Base-by-base conservation (phyloP, 352 stramenopile species). In the Globisporangium emineosum region DNA sequence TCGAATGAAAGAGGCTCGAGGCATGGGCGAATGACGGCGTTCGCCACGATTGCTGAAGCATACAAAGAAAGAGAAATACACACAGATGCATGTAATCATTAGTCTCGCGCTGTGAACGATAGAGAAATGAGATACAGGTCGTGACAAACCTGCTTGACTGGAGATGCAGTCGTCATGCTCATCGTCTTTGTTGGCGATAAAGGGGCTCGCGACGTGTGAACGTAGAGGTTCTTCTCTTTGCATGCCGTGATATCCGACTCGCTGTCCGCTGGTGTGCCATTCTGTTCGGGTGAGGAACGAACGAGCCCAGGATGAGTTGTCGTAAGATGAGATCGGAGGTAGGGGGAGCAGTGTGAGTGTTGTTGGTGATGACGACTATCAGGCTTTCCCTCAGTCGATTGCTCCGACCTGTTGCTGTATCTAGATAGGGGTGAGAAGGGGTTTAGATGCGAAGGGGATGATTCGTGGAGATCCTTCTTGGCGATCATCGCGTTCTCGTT, bases 401-500 rank as follows among this genome's bases (percentile, higher is more conserved):
- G 19, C n/a, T 58, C 30, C 9, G 19, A 2, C n/a, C 17, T 40
- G 12, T 13, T 61, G 27, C 13, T 47, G 57, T 19, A 23, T 52
- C 50, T 32, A 15, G 10, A 27, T 1, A 23, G 57, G 33, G 32
- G 57, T 21, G 56, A 57, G 21, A 45, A 52, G 6, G 15, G 50
- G 32, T 12, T 62, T 35, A 6, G 23, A 5, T 43, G 27, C 33
- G 30, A 25, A 15, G 45, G 54, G 1, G 57, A 19, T 4, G 50
- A 12, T 5, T 51, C 37, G 19, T 30, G 42, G 0, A 32, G 50
- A 30, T 64, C 59, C 21, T 55, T 63, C 42, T 67, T 62, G 13
- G 70, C 65, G 32, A 74, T 75, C 21, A 79, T 57, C 6, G 71
- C 55, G 33, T 91, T 89, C 32, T 85, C 79, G 59, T 80, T 89